Percentiles rank a stretch among this genome's conserved stretches.
Conservation (phyloP, 345 rosid genomes). For the Carallia brachiata region DNA sequence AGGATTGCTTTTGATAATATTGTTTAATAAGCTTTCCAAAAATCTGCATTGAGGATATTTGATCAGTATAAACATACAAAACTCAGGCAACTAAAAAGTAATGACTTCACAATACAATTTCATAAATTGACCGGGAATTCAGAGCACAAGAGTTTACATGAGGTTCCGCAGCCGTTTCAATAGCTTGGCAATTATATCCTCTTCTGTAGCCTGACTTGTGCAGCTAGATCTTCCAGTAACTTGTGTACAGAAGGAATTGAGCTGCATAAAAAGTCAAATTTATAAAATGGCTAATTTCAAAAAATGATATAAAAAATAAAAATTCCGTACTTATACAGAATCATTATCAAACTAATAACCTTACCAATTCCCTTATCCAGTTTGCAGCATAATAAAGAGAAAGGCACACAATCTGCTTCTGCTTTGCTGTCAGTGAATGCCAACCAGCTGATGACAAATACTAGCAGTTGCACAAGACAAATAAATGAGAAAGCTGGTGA, state of each 20-base stretch:
- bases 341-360: conserved; percentile 20
- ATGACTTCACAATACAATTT: not conserved
- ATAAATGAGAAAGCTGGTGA: conserved; percentile 29
- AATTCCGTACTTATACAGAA: conserved; percentile 4
- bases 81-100: not conserved
- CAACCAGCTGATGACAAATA: conserved; percentile 52
- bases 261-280: conserved; percentile 40
- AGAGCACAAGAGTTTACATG: conserved; percentile 47
- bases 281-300: conserved; percentile 12
- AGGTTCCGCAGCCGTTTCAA: conserved; percentile 70
- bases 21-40: conserved; percentile 69
- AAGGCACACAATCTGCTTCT: conserved; percentile 56
- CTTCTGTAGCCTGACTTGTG: conserved; percentile 55
- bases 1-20: conserved; percentile 49
- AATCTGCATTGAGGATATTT: conserved; percentile 46
- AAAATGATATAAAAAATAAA: conserved; percentile 5
- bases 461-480: conserved; percentile 44
- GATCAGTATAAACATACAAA: conserved; percentile 17
- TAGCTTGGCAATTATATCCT: conserved; percentile 61
- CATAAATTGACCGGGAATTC: conserved; percentile 7
- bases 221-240: conserved; percentile 50
- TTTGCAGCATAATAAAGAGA: conserved; percentile 72
- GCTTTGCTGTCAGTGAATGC: conserved; percentile 58
- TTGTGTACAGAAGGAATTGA: conserved; percentile 80
- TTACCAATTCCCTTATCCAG: conserved; percentile 81